Evolutionary conservation across 345 rosid species (phyloP).

Genomic region (Orychophragmus violaceus): DNA sequence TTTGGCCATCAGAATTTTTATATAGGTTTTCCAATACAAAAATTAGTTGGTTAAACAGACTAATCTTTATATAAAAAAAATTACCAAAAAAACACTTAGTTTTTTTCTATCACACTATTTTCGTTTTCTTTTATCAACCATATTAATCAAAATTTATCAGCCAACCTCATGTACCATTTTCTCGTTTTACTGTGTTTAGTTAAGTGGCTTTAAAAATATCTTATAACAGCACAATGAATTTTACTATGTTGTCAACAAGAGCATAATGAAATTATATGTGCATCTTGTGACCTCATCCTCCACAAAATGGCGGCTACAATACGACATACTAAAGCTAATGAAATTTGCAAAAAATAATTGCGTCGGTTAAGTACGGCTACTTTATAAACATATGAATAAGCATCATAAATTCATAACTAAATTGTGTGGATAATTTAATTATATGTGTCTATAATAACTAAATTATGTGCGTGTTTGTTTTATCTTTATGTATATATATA

Average conservation of each 20-base stretch:
- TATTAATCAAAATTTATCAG: neutral
- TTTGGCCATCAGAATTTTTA: too few relatives aligned
- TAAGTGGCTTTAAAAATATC: neutral
- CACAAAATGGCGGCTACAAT: conserved; percentile 34
- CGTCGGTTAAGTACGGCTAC: conserved; percentile 15
- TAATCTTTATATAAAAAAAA: too few relatives aligned
- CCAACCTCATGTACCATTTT: conserved; percentile 20
- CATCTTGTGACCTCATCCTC: conserved; percentile 29
- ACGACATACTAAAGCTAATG: conserved; percentile 13
- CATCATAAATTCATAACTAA: neutral
- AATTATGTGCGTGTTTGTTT: neutral
- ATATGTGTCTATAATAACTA: neutral
- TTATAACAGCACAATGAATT: neutral
- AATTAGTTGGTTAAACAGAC: too few relatives aligned
- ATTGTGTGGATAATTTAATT: neutral
- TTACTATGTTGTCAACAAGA: neutral
- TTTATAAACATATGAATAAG: conserved; percentile 3
- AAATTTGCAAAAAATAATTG: neutral
- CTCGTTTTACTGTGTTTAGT: neutral
- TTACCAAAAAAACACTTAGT: neutral
- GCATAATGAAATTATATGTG: conserved; percentile 11
- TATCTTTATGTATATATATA: neutral
- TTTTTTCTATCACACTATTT: neutral
- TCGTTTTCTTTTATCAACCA: neutral
- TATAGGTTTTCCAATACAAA: too few relatives aligned